Percentiles rank a stretch among this genome's conserved stretches.
These are phyloP conservation scores for Bruguiera gymnorhiza DNA, from an alignment of 345 rosid genomes.

Conservation along the genomic window DNA sequence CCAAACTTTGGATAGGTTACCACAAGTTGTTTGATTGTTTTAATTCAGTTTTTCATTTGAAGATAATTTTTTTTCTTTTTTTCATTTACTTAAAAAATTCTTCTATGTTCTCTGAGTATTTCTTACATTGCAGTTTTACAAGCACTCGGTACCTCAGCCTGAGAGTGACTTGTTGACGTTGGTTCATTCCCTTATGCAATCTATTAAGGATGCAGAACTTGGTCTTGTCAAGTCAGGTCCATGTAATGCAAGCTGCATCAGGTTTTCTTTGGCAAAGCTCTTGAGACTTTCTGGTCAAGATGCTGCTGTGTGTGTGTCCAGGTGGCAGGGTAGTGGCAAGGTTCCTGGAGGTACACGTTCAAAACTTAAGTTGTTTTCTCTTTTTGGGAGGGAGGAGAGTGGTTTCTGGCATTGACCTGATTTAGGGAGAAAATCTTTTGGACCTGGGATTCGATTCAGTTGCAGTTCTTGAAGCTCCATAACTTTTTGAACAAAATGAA, in stretches of 20 bases:
- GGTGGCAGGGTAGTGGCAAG: slow-evolving; percentile 83
- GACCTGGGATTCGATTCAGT: too few species aligned
- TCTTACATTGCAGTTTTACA: slow-evolving; percentile 46
- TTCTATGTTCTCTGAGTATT: neutral
- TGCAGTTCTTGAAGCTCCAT: too few species aligned
- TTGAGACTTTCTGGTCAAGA: slow-evolving; percentile 73
- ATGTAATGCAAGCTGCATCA: slow-evolving; percentile 77
- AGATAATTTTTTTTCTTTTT: neutral
- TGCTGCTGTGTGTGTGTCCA: slow-evolving; percentile 79
- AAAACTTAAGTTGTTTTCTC: neutral
- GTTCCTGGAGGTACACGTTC: slow-evolving; percentile 81
- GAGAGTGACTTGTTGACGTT: slow-evolving; percentile 59
- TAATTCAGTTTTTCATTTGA: neutral
- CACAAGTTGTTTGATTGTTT: too few species aligned
- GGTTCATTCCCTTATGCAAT: slow-evolving; percentile 59
- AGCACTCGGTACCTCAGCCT: slow-evolving; percentile 45
- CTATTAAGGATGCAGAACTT: slow-evolving; percentile 57
- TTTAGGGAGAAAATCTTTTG: neutral
- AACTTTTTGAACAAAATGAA: slow-evolving; percentile 37
- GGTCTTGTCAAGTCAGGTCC: slow-evolving; percentile 50
- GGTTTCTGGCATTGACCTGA: neutral
- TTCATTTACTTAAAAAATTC: neutral
- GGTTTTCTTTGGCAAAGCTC: slow-evolving; percentile 71
- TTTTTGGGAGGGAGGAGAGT: too few species aligned
- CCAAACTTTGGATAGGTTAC: too few species aligned